These are phyloP conservation scores for Rhynchospora tenuis DNA, from an alignment of 176 grass and related monocot species.

Conservation along the genomic window DNA sequence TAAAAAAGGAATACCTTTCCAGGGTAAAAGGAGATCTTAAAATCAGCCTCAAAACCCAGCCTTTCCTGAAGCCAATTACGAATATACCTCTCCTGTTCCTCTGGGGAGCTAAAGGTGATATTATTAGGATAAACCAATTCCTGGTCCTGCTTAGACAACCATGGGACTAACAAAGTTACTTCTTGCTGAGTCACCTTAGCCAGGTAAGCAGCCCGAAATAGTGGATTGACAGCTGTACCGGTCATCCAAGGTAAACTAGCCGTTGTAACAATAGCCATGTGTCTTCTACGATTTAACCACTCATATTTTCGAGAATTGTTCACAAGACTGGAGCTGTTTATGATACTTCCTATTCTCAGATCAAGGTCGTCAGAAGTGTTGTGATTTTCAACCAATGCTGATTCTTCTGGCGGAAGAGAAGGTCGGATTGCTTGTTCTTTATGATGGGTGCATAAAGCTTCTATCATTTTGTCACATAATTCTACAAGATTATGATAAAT, in stretches of 20 bases:
- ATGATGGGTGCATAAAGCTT: constrained; percentile 42
- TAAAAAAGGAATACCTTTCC: constrained; percentile 59
- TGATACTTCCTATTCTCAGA: constrained; percentile 78
- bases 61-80: constrained; percentile 85
- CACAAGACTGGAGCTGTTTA: constrained; percentile 57
- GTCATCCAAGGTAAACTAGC: constrained; percentile 99
- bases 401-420: constrained; percentile 34
- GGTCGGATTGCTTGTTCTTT: constrained; percentile 43
- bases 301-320: constrained; percentile 40
- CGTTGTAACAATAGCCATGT: constrained; percentile 88
- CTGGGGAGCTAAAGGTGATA: constrained; percentile 59
- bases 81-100: constrained; percentile 86
- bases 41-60: constrained; percentile 70
- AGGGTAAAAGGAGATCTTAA: constrained; percentile 92
- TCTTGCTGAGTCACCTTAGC: constrained; percentile 74
- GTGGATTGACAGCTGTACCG: constrained; percentile 88
- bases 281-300: constrained; percentile 45
- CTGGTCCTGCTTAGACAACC: constrained; percentile 76
- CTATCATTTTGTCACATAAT: constrained; percentile 60
- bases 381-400: constrained; percentile 46
- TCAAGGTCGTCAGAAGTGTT: constrained; percentile 57
- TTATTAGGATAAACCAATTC: constrained; percentile 80
- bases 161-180: constrained; percentile 73
- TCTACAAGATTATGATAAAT: constrained; percentile 40
- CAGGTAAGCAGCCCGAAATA: constrained; percentile 91